phyloP scores from a whole-genome alignment of 208 protist genomes.

The Trypanosoma brucei region DNA sequence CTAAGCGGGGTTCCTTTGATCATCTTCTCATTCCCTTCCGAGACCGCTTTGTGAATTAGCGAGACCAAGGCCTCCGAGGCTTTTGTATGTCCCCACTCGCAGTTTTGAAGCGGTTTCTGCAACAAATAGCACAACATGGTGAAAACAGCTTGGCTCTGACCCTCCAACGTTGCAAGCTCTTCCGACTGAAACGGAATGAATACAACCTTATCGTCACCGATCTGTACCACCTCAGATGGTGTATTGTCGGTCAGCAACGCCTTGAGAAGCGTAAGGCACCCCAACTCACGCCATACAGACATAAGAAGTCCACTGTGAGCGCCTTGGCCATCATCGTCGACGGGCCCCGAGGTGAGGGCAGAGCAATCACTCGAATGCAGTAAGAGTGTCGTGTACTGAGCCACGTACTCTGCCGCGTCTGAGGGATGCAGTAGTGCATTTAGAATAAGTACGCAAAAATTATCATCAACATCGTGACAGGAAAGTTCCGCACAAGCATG shows the following conservation, averaged over 20 bases:
- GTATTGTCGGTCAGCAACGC: constrained; percentile 35
- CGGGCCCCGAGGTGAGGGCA: not conserved
- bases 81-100: not conserved
- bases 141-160: constrained; percentile 1
- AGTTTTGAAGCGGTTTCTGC: not conserved
- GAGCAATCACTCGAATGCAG: constrained; percentile 11
- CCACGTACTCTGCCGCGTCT: constrained; percentile 23
- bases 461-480: constrained; percentile 23
- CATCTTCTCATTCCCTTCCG: not conserved
- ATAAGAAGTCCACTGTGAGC: constrained; percentile 20
- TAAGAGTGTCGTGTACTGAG: constrained; percentile 17
- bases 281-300: constrained; percentile 45
- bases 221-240: constrained; percentile 1
- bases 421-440: constrained; percentile 30
- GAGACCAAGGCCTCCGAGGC: constrained; percentile 2
- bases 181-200: constrained; percentile 21
- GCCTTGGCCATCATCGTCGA: constrained; percentile 1
- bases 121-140: constrained; percentile 62
- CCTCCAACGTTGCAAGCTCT: constrained; percentile 20
- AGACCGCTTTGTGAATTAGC: not conserved
- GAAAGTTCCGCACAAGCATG: constrained; percentile 33
- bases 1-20: not conserved
- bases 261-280: constrained; percentile 60
- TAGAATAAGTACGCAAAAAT: constrained; percentile 37
- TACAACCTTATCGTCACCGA: constrained; percentile 9